Evolutionary conservation across 2,329 filamentous ascomycete species (phyloP), one percentile per base, ranked within the genome.

Genomic region (Microdochium nivale): DNA sequence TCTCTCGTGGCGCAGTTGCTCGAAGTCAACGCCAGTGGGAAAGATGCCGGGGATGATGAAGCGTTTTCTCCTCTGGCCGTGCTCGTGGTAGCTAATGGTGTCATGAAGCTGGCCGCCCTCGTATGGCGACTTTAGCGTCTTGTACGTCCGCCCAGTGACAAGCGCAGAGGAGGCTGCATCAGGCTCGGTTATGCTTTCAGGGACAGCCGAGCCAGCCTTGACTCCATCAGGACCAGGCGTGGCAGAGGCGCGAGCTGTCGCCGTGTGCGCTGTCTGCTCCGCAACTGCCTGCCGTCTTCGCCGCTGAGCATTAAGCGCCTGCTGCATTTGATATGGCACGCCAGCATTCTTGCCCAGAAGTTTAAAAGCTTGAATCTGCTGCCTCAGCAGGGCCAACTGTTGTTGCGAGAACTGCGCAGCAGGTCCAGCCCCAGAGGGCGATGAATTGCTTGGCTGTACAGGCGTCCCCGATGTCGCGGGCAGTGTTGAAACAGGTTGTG

Each of bases 301-400:
- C 48, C 86, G 82, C 53, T 87, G 83, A 46, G 86, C 78, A 65
- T 91, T 95, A 35, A 97, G 84, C 48, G 87, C 83, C 62, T 92
- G 87, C 65, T 95, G 90, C 57, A 96, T 80, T 55, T 82, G 79
- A 27, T 80, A 70, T 1, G 92, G 90, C 3, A 97, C 82, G 1
- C 90, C 86, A 14, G 87, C 77, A 59, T 96, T 96, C 68, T 94
- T 95, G 4, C 88, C 86, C 3, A 99, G 76, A 58, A 90, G 79
- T 69, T 95, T 95, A 71, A 96, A 97, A 0, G 92, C 91, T 60
- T 86, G 79, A 49, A 97, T 96, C 66, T 99, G 94, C 58, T 88
- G 85, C 54, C 89, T 80, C 10, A 99, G 73, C 44, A 88, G 81
- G 24, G 79, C 77, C 47, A 96, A 73, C 66, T 99, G 94, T 52